Evolutionary conservation across 345 rosid genomes (phyloP).

Genomic region (Eucalyptus cloeziana): DNA sequence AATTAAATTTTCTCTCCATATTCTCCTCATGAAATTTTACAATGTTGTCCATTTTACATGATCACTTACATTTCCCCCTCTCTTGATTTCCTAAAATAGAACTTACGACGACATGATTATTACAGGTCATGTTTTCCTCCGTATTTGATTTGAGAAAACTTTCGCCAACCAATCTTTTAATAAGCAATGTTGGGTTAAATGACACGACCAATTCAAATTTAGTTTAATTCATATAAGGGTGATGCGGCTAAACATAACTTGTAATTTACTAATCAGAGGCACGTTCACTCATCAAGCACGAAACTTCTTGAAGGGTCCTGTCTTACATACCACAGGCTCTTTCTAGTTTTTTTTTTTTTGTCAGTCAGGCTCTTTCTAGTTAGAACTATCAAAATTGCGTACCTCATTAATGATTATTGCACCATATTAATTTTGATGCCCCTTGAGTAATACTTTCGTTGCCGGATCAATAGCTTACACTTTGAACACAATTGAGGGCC

Average conservation of each 20-base stretch:
- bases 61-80: background rate
- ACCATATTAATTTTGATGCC: too few relatives aligned
- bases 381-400: too few relatives aligned
- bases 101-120: background rate
- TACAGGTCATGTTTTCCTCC: background rate
- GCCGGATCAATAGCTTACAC: too few relatives aligned
- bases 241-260: too few relatives aligned
- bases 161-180: background rate
- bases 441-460: rapidly evolving
- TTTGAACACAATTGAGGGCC: too few relatives aligned
- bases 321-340: rapidly evolving
- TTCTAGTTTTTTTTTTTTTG: too few relatives aligned
- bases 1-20: background rate
- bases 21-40: background rate
- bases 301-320: too few relatives aligned
- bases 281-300: rapidly evolving
- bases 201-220: background rate
- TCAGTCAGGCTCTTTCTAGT: rapidly evolving
- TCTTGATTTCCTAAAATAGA: background rate
- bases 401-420: too few relatives aligned
- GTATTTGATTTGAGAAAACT: background rate
- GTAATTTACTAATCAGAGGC: too few relatives aligned
- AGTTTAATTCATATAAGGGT: too few relatives aligned
- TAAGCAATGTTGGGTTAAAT: background rate
- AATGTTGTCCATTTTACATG: background rate